Evolutionary conservation across 78 protist species (phyloP), one percentile per base, ranked within the genome.

Genomic region (Pelomyxa schiedti): DNA sequence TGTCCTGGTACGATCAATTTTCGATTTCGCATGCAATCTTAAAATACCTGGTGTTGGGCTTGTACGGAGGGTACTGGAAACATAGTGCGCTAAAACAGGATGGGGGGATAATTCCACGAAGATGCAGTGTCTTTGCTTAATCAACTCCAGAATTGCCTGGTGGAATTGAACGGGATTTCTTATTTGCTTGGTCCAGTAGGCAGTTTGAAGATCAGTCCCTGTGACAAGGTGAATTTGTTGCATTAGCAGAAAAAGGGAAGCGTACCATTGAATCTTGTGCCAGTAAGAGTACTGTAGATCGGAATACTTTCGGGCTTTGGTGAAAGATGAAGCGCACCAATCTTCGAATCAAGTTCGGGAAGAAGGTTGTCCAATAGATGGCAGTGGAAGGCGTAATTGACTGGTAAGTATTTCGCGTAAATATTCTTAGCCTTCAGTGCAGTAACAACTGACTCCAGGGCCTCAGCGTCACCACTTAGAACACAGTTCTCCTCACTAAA

Each of bases 61-160:
- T n/a, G n/a, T n/a, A n/a, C n/a, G n/a, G n/a, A n/a, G n/a, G n/a
- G n/a, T n/a, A n/a, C n/a, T 16, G 58, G 32, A 16, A 16, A 80
- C 65, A 38, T 80, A 80, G 42, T 69, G 63, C 2, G 39, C 40
- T n/a, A 80, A 75, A 3, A 79, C 76, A 58, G 80, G 79, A 28
- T 80, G 86, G 43, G 86, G 86, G 37, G 66, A 74, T 35, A 80
- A 58, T 39, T 80, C 86, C 0, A 81, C 8, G 22, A 81, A 81
- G 1, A 81, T 37, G 58, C 58, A 47, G 32, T 24, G 16, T 16
- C 58, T 16, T 16, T 47, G 32, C n/a, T n/a, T n/a, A n/a, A n/a
- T n/a, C n/a, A n/a, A n/a, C n/a, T n/a, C n/a, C n/a, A n/a, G n/a
- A 16, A 47, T 16, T 16, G 58, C 58, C 58, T 47, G 32, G 58